phyloP scores from a whole-genome alignment of 306 rosid genomes.

The Vigna mungo region DNA sequence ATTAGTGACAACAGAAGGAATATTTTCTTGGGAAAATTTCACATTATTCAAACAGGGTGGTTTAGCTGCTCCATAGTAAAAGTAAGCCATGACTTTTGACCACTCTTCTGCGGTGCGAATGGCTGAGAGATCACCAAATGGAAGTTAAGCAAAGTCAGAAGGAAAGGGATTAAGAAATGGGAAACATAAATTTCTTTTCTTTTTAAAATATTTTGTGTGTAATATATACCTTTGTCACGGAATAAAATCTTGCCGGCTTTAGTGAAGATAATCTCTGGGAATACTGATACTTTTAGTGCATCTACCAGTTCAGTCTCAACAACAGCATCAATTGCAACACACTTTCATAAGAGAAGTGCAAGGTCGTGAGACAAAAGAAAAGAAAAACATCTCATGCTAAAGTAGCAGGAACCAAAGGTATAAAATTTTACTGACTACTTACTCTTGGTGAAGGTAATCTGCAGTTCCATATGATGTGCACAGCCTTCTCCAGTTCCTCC shows the following conservation, averaged over 20 bases:
- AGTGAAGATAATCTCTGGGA: conserved; percentile 85
- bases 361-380: conserved; percentile 13
- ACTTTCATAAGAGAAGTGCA: conserved; percentile 52
- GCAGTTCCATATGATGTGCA: conserved; percentile 92
- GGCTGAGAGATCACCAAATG: conserved; percentile 52
- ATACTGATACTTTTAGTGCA: conserved; percentile 73
- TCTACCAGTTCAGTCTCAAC: conserved; percentile 76
- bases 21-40: conserved; percentile 57
- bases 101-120: conserved; percentile 79
- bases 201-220: not conserved
- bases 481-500: conserved; percentile 76
- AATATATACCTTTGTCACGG: conserved; percentile 75
- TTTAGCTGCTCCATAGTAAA: conserved; percentile 80
- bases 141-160: conserved; percentile 26
- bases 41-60: conserved; percentile 66
- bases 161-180: conserved; percentile 9
- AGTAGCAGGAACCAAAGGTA: conserved; percentile 16
- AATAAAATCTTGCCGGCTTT: conserved; percentile 85
- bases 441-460: conserved; percentile 96
- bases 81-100: conserved; percentile 92
- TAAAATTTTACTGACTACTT: conserved; percentile 53
- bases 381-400: not conserved
- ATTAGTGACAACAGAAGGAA: conserved; percentile 63
- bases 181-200: not conserved
- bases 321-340: conserved; percentile 90